Base-by-base conservation (phyloP, 805 yeast species). In the Scheffersomyces spartinae region DNA sequence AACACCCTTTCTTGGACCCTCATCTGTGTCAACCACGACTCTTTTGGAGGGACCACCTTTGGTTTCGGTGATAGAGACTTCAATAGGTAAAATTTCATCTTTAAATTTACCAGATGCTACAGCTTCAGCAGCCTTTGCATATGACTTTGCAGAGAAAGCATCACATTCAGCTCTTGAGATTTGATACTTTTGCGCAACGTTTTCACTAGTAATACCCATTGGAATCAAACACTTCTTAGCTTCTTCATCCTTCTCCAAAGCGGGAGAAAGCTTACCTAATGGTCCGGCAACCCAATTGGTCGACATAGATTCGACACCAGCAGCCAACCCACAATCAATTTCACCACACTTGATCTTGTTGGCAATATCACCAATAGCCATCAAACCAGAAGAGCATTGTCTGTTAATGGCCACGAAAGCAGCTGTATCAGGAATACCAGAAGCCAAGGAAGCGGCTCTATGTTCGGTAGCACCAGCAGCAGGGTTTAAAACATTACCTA, bases 381-480 rank as follows among this genome's bases (percentile, higher is more conserved):
- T 81, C 43, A 88, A 64, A 15, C 96, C 96, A 3, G 94, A 81
- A 6, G 95, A 83, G 54, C 97, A 88, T 52, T 86, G 96, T 56
- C 97, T 74, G 64, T 88, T 88, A 36, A 88, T 47, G 9, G 95
- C 85, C 43, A 73, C 57, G 40, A 86, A 82, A 7, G 94, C 86
- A 9, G 77, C 66, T 2, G 74, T 54, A 49, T 77, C 59, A 17
- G 96, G 96, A 27, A 86, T 67, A 18, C 95, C 97, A 7, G 96
- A 93, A 12, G 86, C 91, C 30, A 88, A 67, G 38, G 71, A 65
- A 21, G 96, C 95, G 25, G 94, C 95, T 41, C 97, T 67, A 56
- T 83, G 94, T 56, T 86, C 96, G 29, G 79, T 78, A 28, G 91
- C 95, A 42, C 96, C 97, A 13, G 96, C 93, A 26, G 94, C 95